These are phyloP conservation scores for Fusarium fujikuroi DNA, from an alignment of 2,329 filamentous ascomycete species.

Conservation along the genomic window DNA sequence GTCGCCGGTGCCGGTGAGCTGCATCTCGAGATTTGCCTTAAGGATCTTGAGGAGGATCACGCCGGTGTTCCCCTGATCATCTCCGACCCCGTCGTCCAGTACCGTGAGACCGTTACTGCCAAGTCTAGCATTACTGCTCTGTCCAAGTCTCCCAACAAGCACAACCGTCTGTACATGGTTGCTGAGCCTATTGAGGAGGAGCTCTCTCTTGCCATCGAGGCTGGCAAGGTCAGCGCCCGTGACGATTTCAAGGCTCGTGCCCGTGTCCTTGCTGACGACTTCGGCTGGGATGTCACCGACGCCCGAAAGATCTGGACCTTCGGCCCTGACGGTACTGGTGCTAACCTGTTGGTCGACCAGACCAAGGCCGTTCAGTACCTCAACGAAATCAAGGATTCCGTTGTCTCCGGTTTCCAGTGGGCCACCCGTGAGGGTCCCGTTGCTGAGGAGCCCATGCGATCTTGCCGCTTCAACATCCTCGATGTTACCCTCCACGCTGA, in stretches of 20 bases:
- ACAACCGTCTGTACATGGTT: conserved; percentile 99
- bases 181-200: conserved; percentile 94
- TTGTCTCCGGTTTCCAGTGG: conserved; percentile 99
- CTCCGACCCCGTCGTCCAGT: conserved; percentile 97
- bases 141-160: conserved; percentile 99
- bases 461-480: conserved; percentile 97
- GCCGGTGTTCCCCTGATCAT: conserved; percentile 97
- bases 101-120: conserved; percentile 91
- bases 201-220: conserved; percentile 88
- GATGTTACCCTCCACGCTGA: conserved; percentile 99
- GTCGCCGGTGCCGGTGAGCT: conserved; percentile 99
- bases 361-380: conserved; percentile 99
- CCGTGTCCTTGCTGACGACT: conserved; percentile 94
- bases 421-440: conserved; percentile 96
- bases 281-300: conserved; percentile 99
- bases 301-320: conserved; percentile 99
- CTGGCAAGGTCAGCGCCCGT: conserved; percentile 90
- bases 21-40: conserved; percentile 99
- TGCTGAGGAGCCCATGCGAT: conserved; percentile 98
- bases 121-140: conserved; percentile 95
- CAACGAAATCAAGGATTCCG: conserved; percentile 99
- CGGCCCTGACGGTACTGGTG: conserved; percentile 95
- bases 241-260: conserved; percentile 99
- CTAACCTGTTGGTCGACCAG: conserved; percentile 99
- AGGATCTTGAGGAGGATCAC: conserved; percentile 99